These are phyloP conservation scores for Flueggea neowawraea DNA, from an alignment of 441 rosid genomes.

Conservation along the genomic window DNA sequence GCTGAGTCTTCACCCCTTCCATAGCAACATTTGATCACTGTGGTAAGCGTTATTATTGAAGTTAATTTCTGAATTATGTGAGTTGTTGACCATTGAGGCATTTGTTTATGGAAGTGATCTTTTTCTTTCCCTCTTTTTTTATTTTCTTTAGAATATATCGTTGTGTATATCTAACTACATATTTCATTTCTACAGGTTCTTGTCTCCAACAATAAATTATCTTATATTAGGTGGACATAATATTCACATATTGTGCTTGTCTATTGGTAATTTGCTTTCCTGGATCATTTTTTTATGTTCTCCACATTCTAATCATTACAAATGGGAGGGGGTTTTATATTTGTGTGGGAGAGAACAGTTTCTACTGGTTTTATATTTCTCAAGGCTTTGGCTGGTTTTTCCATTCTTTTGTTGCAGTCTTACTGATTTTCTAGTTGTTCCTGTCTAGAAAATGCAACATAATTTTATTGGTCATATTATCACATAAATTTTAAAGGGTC, in stretches of 20 bases:
- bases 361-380: no score
- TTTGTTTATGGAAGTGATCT: no score
- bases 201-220: conserved; percentile 78
- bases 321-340: background rate
- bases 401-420: background rate
- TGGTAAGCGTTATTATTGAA: no score
- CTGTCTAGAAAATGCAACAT: background rate
- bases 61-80: no score
- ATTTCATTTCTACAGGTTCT: conserved; percentile 55
- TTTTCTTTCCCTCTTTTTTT: background rate
- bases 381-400: background rate
- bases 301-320: background rate
- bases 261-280: conserved; percentile 50
- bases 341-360: background rate
- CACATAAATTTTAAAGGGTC: background rate
- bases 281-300: background rate
- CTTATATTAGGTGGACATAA: conserved; percentile 60
- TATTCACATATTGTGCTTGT: conserved; percentile 64
- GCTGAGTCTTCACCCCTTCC: background rate
- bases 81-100: no score
- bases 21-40: no score
- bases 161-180: background rate
- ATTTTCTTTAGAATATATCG: background rate
- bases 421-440: background rate
- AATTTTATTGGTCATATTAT: background rate